Evolutionary conservation across 1,284 basidiomycete genomes (phyloP), one percentile per base, ranked within the genome.

Genomic region (Moesziomyces sp.): DNA sequence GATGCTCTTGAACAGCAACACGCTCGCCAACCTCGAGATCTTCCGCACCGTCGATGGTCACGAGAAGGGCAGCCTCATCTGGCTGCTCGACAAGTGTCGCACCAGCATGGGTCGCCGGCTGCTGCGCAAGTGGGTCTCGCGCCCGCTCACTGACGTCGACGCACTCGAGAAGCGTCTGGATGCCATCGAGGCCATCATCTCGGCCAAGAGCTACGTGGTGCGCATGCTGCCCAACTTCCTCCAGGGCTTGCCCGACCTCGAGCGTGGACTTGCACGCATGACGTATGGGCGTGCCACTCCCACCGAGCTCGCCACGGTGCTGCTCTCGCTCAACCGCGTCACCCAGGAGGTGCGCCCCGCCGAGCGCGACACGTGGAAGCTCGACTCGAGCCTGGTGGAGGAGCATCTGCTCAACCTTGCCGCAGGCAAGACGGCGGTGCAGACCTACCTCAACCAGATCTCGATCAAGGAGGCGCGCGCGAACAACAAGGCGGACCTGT

Each of bases 1-100:
- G 72, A 97, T 98, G 94, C 87, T 94, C 16, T 87, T 99, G 49
- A 93, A 91, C 59, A 90, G 90, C 43, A 95, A 93, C 80, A 97
- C 96, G 0, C 85, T 98, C 16, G 87, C 88, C 28, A 97, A 98
- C 80, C 86, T 98, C 86, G 64, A 76, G 30, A 70, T 76, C 35
- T 61, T 79, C 52, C 60, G 52, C 14, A 53, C 58, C 7, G 68
- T 93, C 77, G 94, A 93, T 81, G 89, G 89, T 52, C 89, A 88
- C 9, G 86, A 88, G 23, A 88, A 86, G 53, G 96, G 95, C 0
- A 93, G 92, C 43, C 85, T 99, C 46, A 86, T 97, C 65, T 93
- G 91, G 90, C 87, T 96, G 3, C 86, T 99, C 50, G 92, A 98
- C 86, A 89, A 89, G 74, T 81, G 93, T 40, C 89, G 89, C 72